Evolutionary conservation across 768 basidiomycete genomes (phyloP), one percentile per base, ranked within the genome.

Genomic region (Chiua virens): DNA sequence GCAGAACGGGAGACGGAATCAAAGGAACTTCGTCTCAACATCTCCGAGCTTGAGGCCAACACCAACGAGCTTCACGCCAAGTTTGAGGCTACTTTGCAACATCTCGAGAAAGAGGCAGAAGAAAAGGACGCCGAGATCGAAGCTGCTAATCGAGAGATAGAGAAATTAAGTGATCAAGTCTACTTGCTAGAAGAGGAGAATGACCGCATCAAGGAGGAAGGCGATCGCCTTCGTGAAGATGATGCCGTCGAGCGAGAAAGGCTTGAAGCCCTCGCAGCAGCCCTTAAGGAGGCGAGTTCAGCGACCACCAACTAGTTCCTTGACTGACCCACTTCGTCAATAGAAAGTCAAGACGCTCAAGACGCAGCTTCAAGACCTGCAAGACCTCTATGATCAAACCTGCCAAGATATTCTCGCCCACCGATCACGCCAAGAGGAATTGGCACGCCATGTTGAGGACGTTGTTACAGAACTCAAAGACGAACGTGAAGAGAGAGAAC

Each of bases 131-230:
- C 73, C 2, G 89, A 94, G 67, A 79, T 93, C 36, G 79, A 86
- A 45, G 74, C 76, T 17, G 75, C 89, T 37, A 89, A 88, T 57
- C 73, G 80, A 38, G 87, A 94, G 38, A 83, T 96, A 21, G 86
- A 93, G 63, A 82, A 79, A 52, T 80, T 96, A 40, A 82, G 90
- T 6, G 85, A 90, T 53, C 82, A 85, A 47, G 80, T 97, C 9
- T 93, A 89, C 67, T 73, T 82, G 39, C 79, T 96, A 1, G 96
- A 98, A 64, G 92, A 96, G 53, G 88, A 93, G 62, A 81, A 85
- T 47, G 92, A 95, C 54, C 76, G 81, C 27, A 65, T 88, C 44
- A 83, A 79, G 62, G 89, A 92, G 58, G 87, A 92, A 42, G 73
- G 75, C 44, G 83, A 87, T 34, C 75, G 80, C 9, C 55, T 82